These are phyloP conservation scores for Cladophialophora exuberans DNA, from an alignment of 2,329 filamentous ascomycete genomes.

Conservation along the genomic window DNA sequence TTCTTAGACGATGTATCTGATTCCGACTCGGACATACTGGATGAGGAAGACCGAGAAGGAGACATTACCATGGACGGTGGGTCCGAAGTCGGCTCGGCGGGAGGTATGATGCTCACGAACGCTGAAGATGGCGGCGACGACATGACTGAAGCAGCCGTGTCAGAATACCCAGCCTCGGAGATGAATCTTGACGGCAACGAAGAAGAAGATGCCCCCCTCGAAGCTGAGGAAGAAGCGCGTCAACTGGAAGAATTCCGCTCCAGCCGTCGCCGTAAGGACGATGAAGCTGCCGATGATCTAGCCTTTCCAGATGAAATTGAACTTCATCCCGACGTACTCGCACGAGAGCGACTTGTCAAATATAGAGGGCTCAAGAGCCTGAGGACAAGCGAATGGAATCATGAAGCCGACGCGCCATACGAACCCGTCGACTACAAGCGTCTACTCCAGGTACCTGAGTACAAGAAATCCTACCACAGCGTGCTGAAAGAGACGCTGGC, in stretches of 20 bases:
- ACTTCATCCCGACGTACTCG: slow-evolving; percentile 81
- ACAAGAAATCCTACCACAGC: slow-evolving; percentile 78
- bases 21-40: slow-evolving; percentile 82
- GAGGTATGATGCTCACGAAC: too few relatives aligned
- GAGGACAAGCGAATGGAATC: slow-evolving; percentile 85
- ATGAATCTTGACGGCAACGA: slow-evolving; percentile 80
- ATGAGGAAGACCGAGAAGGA: slow-evolving; percentile 64
- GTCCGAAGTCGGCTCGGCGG: too few relatives aligned
- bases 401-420: slow-evolving; percentile 80
- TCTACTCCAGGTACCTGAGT: slow-evolving; percentile 85
- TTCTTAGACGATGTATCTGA: slow-evolving; percentile 81
- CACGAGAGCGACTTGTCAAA: slow-evolving; percentile 79
- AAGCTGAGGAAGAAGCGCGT: slow-evolving; percentile 73
- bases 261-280: too few relatives aligned
- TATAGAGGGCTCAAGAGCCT: slow-evolving; percentile 93
- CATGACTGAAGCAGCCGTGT: slow-evolving; percentile 74
- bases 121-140: slow-evolving; percentile 72
- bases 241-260: slow-evolving; percentile 83
- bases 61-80: slow-evolving; percentile 54
- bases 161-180: slow-evolving; percentile 92
- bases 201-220: slow-evolving; percentile 58
- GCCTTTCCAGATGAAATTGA: slow-evolving; percentile 99
- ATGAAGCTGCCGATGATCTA: slow-evolving; percentile 83
- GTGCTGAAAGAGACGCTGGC: slow-evolving; percentile 79
- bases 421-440: slow-evolving; percentile 90